phyloP scores from a whole-genome alignment of 23 red algal genomes.

The Pyropia yezoensis region DNA sequence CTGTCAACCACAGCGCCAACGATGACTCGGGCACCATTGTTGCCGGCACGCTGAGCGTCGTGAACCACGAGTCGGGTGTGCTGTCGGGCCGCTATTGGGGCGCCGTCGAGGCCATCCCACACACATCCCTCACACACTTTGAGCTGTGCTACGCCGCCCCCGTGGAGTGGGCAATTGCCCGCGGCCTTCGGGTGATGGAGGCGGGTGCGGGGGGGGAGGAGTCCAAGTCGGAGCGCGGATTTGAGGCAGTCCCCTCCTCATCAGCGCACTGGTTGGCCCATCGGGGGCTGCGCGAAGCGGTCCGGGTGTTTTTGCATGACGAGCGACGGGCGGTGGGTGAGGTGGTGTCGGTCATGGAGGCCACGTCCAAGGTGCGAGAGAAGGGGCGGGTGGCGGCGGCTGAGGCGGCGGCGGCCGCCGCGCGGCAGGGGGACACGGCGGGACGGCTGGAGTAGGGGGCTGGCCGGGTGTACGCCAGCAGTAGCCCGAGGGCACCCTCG shows the following conservation, averaged over 20 bases:
- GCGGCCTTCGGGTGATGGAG: conserved; percentile 56
- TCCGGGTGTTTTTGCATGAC: conserved; percentile 18
- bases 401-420: no score
- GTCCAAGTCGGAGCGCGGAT: conserved; percentile 78
- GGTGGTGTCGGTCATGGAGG: conserved; percentile 36
- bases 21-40: conserved; percentile 5
- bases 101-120: conserved; percentile 44
- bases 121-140: conserved; percentile 83
- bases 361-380: conserved; percentile 34
- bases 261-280: conserved; percentile 70
- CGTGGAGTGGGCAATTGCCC: conserved; percentile 66
- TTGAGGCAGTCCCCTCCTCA: conserved; percentile 43
- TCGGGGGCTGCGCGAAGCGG: conserved; percentile 21
- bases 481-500: no score
- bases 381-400: neutral
- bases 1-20: neutral
- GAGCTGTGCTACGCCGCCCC: conserved; percentile 82
- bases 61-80: conserved; percentile 28
- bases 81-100: conserved; percentile 97
- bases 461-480: no score
- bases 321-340: conserved; percentile 32
- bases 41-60: conserved; percentile 27
- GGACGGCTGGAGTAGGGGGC: no score
- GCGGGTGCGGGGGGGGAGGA: conserved; percentile 87
- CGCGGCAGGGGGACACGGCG: no score